Base-by-base conservation (phyloP, 768 basidiomycete genomes). In the Leccinellum luteum region DNA sequence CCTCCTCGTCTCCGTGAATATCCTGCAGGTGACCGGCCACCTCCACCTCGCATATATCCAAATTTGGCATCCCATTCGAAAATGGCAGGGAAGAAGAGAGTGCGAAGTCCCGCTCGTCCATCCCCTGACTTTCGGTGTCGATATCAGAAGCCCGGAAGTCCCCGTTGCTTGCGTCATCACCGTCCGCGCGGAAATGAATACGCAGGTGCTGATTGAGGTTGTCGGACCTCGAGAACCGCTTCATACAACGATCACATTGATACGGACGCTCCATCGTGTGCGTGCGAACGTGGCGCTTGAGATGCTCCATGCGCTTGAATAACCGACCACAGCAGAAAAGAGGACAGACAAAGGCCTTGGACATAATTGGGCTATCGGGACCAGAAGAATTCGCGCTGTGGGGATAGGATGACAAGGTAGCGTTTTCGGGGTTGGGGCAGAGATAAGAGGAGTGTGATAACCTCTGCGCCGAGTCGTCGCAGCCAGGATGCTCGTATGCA, bases 241-340 rank as follows among this genome's bases (percentile, higher is more conserved):
- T 92, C 66, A 79, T 77, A 71, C 94, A 96, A 25, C 78, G 74
- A 45, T 80, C 75, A 68, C 94, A 94, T 54, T 78, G 78, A 72
- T 85, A 95, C 1, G 94, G 93, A 38, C 87, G 78, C 72, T 95
- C 93, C 83, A 91, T 83, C 27, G 92, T 94, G 69, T 96, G 94
- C 9, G 92, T 93, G 57, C 92, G 81, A 30, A 94, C 74, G 71
- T 96, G 94, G 45, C 93, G 76, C 74, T 91, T 90, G 63, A 95
- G 81, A 68, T 96, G 93, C 68, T 96, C 94, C 82, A 89, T 87
- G 12, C 94, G 85, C 79, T 93, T 94, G 83, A 95, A 96, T 63
- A 89, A 75, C 60, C 89, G 78, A 3, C 89, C 85, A 67, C 94
- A 97, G 14, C 90, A 89, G 70, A 83, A 86, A 2, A 93, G 79